Conservation (phyloP, 345 rosid genomes). For the Eucalyptus virginea region DNA sequence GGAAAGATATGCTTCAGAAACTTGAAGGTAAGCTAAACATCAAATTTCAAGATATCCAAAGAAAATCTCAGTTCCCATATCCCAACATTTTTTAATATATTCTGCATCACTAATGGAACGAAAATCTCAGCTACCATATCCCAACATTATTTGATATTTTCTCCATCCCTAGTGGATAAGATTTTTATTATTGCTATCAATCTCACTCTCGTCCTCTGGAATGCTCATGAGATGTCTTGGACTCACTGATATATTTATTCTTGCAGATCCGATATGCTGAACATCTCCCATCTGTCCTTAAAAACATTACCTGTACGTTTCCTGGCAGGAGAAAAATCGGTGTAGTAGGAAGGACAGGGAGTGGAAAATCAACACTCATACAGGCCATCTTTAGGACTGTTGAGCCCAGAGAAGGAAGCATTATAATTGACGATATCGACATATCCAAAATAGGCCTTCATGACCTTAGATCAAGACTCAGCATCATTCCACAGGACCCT, state of each 20-base stretch:
- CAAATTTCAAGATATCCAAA: background rate
- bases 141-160: background rate
- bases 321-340: constrained; percentile 86
- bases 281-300: constrained; percentile 79
- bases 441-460: constrained; percentile 80
- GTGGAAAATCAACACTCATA: constrained; percentile 89
- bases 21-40: constrained; percentile 37
- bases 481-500: constrained; percentile 97
- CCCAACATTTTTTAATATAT: background rate
- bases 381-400: constrained; percentile 88
- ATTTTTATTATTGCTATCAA: background rate
- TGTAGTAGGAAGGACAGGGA: constrained; percentile 94
- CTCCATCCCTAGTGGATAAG: background rate
- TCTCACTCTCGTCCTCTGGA: background rate
- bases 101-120: background rate
- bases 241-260: background rate
- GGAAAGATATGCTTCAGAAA: constrained; percentile 63
- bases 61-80: background rate
- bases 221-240: background rate
- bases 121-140: background rate
- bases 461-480: constrained; percentile 77
- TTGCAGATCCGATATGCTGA: constrained; percentile 86
- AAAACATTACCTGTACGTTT: constrained; percentile 66
- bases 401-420: constrained; percentile 79
- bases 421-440: constrained; percentile 64